Evolutionary conservation across 2,329 filamentous ascomycete species (phyloP).

Genomic region (Beauveria asiatica): DNA sequence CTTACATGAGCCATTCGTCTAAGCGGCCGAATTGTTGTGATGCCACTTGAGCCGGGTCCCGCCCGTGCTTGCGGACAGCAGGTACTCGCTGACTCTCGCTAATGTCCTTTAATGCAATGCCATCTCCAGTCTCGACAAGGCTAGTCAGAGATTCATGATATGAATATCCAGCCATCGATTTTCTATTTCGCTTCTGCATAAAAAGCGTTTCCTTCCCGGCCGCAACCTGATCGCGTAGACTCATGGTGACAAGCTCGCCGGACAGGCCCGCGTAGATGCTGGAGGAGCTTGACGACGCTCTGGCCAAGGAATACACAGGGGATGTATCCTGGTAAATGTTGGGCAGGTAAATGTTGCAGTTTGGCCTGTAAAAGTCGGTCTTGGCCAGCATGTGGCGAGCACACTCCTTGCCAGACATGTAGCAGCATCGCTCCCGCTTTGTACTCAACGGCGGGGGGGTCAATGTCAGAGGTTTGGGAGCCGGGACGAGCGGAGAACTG

Average conservation of each 20-base stretch:
- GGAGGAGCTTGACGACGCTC: constrained; percentile 29
- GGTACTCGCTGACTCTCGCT: constrained; percentile 7
- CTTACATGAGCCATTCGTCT: constrained; percentile 6
- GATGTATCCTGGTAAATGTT: constrained; percentile 15
- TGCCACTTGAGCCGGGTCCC: not conserved
- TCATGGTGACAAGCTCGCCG: constrained; percentile 31
- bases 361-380: constrained; percentile 33
- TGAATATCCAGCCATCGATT: not conserved
- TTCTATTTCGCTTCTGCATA: not conserved
- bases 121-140: constrained; percentile 8
- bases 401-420: constrained; percentile 23
- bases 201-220: not conserved
- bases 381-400: constrained; percentile 33
- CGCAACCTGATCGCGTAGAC: constrained; percentile 3
- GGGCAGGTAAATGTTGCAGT: constrained; percentile 31
- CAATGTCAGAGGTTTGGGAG: constrained; percentile 21
- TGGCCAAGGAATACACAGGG: constrained; percentile 32
- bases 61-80: constrained; percentile 3
- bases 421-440: constrained; percentile 23
- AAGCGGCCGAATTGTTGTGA: not conserved
- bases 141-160: constrained; percentile 6
- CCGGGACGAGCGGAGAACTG: constrained; percentile 25
- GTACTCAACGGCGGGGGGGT: constrained; percentile 13
- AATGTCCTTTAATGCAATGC: constrained; percentile 4
- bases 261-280: constrained; percentile 36